Evolutionary conservation across 1,139 yeast species (phyloP).

Genomic region (Magnusiomyces paraingens): DNA sequence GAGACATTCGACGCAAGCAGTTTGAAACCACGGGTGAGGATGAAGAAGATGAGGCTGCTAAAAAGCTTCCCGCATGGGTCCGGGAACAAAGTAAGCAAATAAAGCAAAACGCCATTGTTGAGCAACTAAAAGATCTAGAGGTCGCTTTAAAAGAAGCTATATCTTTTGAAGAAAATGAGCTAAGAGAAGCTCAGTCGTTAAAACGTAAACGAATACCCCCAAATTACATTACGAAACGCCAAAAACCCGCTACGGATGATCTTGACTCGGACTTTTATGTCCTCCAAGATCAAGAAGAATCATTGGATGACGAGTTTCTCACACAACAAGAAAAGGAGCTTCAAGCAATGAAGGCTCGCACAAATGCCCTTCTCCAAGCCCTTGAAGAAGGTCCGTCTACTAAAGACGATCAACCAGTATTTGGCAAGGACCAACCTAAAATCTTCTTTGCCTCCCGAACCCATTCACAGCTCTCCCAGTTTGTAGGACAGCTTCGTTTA

Average conservation of each 20-base stretch:
- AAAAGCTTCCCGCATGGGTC: conserved; percentile 32
- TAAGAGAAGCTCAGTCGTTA: conserved; percentile 4
- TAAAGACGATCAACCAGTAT: conserved; percentile 4
- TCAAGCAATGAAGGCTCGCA: conserved; percentile 3
- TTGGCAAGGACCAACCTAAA: conserved; percentile 28
- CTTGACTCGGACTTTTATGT: conserved; percentile 1
- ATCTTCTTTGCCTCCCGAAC: conserved; percentile 77
- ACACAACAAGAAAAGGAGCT: background rate
- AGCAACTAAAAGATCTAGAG: conserved; percentile 37
- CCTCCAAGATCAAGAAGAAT: background rate
- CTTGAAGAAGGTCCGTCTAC: conserved; percentile 12
- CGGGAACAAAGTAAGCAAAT: conserved; percentile 29
- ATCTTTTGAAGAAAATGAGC: conserved; percentile 19
- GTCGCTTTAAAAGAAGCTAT: conserved; percentile 31
- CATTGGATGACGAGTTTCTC: background rate
- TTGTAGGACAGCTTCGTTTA: conserved; percentile 62
- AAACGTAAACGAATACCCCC: background rate
- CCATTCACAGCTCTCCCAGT: conserved; percentile 82
- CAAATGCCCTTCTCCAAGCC: conserved; percentile 5
- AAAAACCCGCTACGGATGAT: background rate
- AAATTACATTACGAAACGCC: background rate
- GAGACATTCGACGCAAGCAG: conserved; percentile 45
- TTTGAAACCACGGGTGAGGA: conserved; percentile 21
- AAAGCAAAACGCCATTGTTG: conserved; percentile 29
- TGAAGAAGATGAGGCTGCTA: conserved; percentile 43